Conservation (phyloP, 257 asterid genomes). For the Voacanga thouarsii region DNA sequence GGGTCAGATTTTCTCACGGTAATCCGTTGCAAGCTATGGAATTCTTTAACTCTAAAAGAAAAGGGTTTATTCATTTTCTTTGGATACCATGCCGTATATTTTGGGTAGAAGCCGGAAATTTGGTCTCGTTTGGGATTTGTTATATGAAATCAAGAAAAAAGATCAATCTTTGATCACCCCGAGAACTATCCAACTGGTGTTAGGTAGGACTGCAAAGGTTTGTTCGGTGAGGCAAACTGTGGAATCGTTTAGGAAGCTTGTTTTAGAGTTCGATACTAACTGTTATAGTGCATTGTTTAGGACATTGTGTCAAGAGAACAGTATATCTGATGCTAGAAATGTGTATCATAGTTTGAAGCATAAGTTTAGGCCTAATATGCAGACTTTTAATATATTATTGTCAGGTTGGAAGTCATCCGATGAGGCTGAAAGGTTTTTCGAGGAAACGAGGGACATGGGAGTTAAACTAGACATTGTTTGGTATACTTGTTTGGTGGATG, state of each 20-base stretch:
- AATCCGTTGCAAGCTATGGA: constrained; percentile 68
- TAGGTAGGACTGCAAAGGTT: constrained; percentile 81
- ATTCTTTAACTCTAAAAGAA: constrained; percentile 47
- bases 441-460: constrained; percentile 68
- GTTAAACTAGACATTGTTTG: constrained; percentile 80
- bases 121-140: constrained; percentile 61
- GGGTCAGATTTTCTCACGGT: constrained; percentile 86
- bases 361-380: constrained; percentile 71
- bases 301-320: constrained; percentile 85
- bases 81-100: constrained; percentile 71
- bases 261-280: constrained; percentile 50
- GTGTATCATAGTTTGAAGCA: constrained; percentile 66
- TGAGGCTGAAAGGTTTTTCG: constrained; percentile 71
- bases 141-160: constrained; percentile 56
- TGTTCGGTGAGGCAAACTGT: constrained; percentile 84
- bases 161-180: constrained; percentile 67
- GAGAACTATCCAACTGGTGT: constrained; percentile 73
- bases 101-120: constrained; percentile 76
- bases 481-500: constrained; percentile 85
- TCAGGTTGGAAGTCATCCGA: constrained; percentile 81
- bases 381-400: constrained; percentile 72
- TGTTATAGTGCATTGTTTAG: constrained; percentile 76
- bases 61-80: constrained; percentile 61
- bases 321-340: constrained; percentile 86
- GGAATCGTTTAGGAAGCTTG: constrained; percentile 59